phyloP scores from a whole-genome alignment of 176 grass and related monocot species.

The Avena atlantica region DNA sequence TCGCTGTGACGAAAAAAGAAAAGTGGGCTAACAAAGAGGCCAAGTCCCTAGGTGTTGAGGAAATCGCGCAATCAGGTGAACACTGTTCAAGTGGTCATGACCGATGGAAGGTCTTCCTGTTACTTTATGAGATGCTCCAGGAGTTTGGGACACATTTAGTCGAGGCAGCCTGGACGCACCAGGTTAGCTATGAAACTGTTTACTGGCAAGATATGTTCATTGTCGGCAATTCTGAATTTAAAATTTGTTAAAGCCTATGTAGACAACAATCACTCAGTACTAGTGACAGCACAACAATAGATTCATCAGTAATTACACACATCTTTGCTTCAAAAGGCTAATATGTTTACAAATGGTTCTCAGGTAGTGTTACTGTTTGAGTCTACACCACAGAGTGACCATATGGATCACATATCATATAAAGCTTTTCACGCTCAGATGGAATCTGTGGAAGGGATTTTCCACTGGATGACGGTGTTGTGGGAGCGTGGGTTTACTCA shows the following conservation, averaged over 20 bases:
- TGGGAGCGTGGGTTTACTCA: conserved; percentile 96
- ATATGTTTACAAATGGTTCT: conserved; percentile 31
- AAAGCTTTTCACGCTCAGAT: conserved; percentile 72
- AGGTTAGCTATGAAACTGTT: conserved; percentile 56
- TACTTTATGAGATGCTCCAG: conserved; percentile 97
- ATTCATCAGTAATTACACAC: neutral
- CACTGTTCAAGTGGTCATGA: conserved; percentile 62
- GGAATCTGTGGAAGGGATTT: conserved; percentile 70
- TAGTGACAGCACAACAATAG: neutral
- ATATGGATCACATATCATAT: conserved; percentile 29
- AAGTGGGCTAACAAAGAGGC: conserved; percentile 86
- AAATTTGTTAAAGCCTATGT: neutral
- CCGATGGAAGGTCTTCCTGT: conserved; percentile 81
- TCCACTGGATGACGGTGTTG: conserved; percentile 83
- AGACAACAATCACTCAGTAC: neutral
- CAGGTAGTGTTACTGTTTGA: conserved; percentile 81
- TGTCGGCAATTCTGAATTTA: neutral
- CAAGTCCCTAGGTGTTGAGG: conserved; percentile 70
- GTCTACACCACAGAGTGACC: conserved; percentile 57
- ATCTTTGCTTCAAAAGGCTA: conserved; percentile 29
- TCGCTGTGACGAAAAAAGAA: conserved; percentile 72
- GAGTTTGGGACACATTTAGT: conserved; percentile 96
- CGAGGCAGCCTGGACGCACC: conserved; percentile 93
- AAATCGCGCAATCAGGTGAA: conserved; percentile 54
- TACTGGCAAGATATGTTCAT: conserved; percentile 15